Percentiles rank a stretch among this genome's conserved stretches.
Evolutionary conservation across 2,329 filamentous ascomycete species (phyloP).

Genomic region (Phyllosticta citriasiana): DNA sequence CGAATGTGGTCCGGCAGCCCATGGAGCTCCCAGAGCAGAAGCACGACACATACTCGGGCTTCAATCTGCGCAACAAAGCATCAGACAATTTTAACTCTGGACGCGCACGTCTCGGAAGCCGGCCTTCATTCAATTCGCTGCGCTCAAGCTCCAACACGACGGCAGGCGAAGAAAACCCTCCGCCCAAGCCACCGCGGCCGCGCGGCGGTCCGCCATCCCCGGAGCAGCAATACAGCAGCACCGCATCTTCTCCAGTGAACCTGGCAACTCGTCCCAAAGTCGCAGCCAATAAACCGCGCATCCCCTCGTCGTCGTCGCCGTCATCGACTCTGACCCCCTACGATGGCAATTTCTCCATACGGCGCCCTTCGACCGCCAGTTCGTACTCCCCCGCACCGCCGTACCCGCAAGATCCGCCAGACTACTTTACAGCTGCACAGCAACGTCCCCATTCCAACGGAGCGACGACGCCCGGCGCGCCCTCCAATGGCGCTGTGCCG

Average conservation of each 20-base stretch:
- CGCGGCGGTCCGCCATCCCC: constrained; percentile 2
- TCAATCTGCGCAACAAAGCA: constrained; percentile 35
- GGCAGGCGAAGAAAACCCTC: background rate
- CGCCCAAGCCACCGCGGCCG: constrained; percentile 9
- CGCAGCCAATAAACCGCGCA: constrained; percentile 6
- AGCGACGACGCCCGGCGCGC: background rate
- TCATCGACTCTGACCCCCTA: constrained; percentile 1
- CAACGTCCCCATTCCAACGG: background rate
- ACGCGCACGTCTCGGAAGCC: constrained; percentile 5
- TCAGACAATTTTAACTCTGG: constrained; percentile 22
- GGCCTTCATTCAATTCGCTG: constrained; percentile 22
- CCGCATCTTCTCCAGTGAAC: constrained; percentile 5
- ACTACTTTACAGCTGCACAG: constrained; percentile 3
- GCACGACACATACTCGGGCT: constrained; percentile 35
- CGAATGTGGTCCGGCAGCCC: constrained; percentile 53
- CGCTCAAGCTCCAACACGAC: constrained; percentile 1
- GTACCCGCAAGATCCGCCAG: background rate
- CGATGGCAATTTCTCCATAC: constrained; percentile 5
- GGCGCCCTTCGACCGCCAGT: constrained; percentile 32
- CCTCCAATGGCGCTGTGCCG: background rate
- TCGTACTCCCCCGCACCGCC: constrained; percentile 31
- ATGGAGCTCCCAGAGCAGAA: constrained; percentile 40
- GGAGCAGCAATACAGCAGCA: background rate
- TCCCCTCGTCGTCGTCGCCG: background rate
- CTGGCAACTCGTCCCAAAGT: constrained; percentile 23